Base-by-base conservation (phyloP, 2,329 filamentous ascomycete species). In the Fusarium burgessii region DNA sequence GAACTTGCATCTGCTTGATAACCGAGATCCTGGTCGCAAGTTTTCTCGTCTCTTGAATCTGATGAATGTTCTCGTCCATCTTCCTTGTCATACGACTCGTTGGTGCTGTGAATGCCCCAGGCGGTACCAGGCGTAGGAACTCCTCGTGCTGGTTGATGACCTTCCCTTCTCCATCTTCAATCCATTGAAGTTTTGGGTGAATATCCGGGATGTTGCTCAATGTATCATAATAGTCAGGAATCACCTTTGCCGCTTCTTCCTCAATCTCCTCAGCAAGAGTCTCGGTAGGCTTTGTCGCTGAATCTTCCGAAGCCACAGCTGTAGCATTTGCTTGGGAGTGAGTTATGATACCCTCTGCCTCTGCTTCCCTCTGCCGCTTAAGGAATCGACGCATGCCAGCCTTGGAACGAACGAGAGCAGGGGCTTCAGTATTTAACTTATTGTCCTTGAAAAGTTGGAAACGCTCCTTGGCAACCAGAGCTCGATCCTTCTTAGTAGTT, bases 1-100 rank as follows among this genome's bases (percentile, higher is more conserved):
- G 96, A 58, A 98, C 90, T 82, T 99, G 96, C 96, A 99, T 99
- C 83, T 99, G 96, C 84, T 98, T 99, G 79, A 99, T 96, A 68
- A 99, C 94, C 51, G 93, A 92, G 79, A 99, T 97, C 82, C 98
- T 99, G 14, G 94, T 94, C 76, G 94, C 97, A 33, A 99, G 88
- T 79, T 98, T 98, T 74, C 96, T 89, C 1, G 96, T 99, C 77
- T 98, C 95, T 80, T 99, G 96, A 87, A 99, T 95, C 78, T 98
- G 95, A 66, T 90, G 90, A 81, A 98, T 93, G 75, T 99, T 99
- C 59, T 90, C 89, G 74, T 98, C 93, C 81, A 99, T 92, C 78
- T 92, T 95, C 74, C 89, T 90, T 3, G 92, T 86, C 38, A 99
- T 82, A 57, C 87, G 88, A 78, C 94, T 93, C 36, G 90, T 86